Evolutionary conservation across 129 eudicot species (phyloP), one percentile per base, ranked within the genome.

Genomic region (Flaveria trinervia): DNA sequence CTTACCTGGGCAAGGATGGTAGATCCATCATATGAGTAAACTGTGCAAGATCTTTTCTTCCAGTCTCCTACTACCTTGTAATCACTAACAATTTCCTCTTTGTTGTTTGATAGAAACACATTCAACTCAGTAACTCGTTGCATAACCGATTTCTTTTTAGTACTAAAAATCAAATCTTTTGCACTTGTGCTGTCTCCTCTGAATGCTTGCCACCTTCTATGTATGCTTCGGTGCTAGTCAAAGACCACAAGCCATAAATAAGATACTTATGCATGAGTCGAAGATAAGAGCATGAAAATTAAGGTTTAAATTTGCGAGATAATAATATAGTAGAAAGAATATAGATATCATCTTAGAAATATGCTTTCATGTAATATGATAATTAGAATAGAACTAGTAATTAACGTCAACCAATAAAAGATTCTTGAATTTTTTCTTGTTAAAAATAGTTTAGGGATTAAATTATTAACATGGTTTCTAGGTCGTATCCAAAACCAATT

Each of bases 181-280:
- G 68, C 60, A 15, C 20, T 72, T 64, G 78, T 79, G 59, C 73
- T 79, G 15, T 72, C 78, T 23, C 78, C 72, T 72, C 83, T 72
- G 26, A 79, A 79, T 39, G 83, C 83, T 72, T 72, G 83, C 83
- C 83, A 79, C 83, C 83, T 79, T 79, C 78, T 64, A 64, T 79
- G 83, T 6, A 72, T 79, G 68, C 73, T 79, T 12, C 78, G 68
- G 3, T 33, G 83, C 83, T 80, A 60, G 9, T 52, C 33, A 39
- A 3, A 13, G 14, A 25, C 15, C 23, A 22, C 1, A 2, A 2
- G 15, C 9, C 56, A 13, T 57, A 60, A 36, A 36, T 36, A 36
- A 36, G 41, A 36, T 36, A 36, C 41, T 4, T 36, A 36, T 36
- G 7, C 13, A 45, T 45, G 50, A 1, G 50, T 9, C 1, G 50